Evolutionary conservation across 1,284 basidiomycete species (phyloP).

Genomic region (Phellopilus nigrolimitatus): DNA sequence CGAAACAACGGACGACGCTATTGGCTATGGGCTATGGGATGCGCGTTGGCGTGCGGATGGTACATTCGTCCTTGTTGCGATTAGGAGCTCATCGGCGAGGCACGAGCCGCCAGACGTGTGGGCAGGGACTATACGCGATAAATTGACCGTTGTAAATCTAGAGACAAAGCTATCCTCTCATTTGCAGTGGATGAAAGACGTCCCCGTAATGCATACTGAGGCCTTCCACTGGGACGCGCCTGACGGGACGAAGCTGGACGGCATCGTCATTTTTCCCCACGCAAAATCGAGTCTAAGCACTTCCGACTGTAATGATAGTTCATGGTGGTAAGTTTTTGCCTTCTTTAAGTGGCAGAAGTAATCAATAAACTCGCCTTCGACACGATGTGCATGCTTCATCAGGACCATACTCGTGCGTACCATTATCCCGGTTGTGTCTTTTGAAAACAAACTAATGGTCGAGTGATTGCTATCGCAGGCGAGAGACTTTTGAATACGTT

Average conservation of each 20-base stretch:
- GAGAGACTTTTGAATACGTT: conserved; percentile 7
- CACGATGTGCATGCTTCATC: neutral
- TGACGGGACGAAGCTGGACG: conserved; percentile 20
- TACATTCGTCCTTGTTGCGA: conserved; percentile 14
- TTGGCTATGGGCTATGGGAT: conserved; percentile 12
- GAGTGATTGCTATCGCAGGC: neutral
- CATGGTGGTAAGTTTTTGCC: conserved; percentile 24
- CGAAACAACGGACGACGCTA: conserved; percentile 1
- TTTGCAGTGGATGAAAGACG: conserved; percentile 16
- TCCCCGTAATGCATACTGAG: conserved; percentile 1
- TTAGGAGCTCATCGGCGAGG: conserved; percentile 19
- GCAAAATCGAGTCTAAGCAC: neutral
- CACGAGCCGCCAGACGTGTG: conserved; percentile 21
- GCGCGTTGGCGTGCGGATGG: conserved; percentile 16
- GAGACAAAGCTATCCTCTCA: conserved; percentile 22
- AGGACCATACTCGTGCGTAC: conserved; percentile 11
- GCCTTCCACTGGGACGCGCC: conserved; percentile 17
- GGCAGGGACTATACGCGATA: conserved; percentile 12
- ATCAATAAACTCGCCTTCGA: too few relatives aligned
- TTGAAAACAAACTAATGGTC: too few relatives aligned
- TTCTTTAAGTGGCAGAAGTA: too few relatives aligned
- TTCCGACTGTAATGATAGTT: conserved; percentile 21
- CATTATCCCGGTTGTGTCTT: neutral
- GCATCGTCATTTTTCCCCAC: conserved; percentile 18
- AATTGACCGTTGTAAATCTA: neutral